These are phyloP conservation scores for Tricholoma sp. DNA, from an alignment of 768 basidiomycete genomes.

Conservation along the genomic window DNA sequence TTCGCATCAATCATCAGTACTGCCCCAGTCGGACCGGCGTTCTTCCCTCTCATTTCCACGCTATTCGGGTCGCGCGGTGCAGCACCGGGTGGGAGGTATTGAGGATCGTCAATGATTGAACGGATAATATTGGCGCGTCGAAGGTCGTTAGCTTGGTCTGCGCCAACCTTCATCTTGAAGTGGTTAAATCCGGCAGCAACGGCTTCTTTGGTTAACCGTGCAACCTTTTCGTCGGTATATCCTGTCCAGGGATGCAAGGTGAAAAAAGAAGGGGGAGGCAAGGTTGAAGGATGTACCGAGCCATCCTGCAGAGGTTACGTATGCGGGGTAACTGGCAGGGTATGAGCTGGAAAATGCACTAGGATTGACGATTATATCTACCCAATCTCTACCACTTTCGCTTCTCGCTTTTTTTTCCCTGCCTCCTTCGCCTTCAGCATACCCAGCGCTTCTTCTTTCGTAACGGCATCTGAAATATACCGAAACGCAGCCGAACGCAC, in stretches of 20 bases:
- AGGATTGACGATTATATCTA: conserved; percentile 19
- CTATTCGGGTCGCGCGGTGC: conserved; percentile 55
- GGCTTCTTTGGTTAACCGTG: conserved; percentile 80
- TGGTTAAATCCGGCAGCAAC: conserved; percentile 89
- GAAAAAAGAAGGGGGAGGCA: background rate
- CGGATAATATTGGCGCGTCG: conserved; percentile 87
- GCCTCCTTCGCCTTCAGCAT: conserved; percentile 76
- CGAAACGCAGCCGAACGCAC: conserved; percentile 75
- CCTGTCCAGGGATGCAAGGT: conserved; percentile 32
- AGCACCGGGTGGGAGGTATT: conserved; percentile 60
- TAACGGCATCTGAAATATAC: conserved; percentile 93
- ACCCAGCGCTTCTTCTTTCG: conserved; percentile 80
- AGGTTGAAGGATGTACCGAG: conserved; percentile 55
- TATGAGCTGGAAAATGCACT: background rate
- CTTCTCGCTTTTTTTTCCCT: conserved; percentile 75
- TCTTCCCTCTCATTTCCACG: conserved; percentile 74
- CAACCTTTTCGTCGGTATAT: conserved; percentile 90
- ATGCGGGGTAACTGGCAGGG: conserved; percentile 74
- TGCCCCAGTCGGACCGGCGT: conserved; percentile 89
- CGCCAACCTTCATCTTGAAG: conserved; percentile 99
- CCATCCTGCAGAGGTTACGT: conserved; percentile 93
- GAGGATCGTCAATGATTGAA: conserved; percentile 91
- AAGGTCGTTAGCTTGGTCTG: conserved; percentile 73
- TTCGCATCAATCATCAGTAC: conserved; percentile 98
- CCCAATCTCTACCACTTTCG: conserved; percentile 66